Percentiles rank a stretch among this genome's conserved stretches.
These are phyloP conservation scores for Salvia sclarea DNA, from an alignment of 305 asterid species.

Conservation along the genomic window DNA sequence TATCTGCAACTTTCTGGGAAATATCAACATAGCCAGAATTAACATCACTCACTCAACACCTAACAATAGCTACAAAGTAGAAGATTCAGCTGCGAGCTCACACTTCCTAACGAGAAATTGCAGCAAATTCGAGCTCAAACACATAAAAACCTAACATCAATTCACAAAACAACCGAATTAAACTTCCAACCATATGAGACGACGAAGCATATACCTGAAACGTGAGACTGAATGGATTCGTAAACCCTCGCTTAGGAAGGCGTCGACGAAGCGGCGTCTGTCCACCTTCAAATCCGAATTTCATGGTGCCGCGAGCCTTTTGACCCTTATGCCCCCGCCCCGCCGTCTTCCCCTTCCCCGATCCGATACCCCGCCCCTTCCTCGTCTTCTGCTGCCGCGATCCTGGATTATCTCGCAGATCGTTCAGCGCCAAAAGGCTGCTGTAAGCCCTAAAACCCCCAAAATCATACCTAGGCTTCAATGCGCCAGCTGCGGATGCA, in stretches of 20 bases:
- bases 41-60: background rate
- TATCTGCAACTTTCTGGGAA: too few relatives aligned
- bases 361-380: conserved; percentile 94
- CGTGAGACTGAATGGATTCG: conserved; percentile 75
- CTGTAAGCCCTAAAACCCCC: conserved; percentile 53
- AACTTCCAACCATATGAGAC: background rate
- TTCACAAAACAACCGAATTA: background rate
- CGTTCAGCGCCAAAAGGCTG: conserved; percentile 75
- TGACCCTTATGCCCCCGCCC: conserved; percentile 98
- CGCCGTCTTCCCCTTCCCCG: conserved; percentile 95
- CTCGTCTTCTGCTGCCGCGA: conserved; percentile 55
- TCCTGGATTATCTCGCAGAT: conserved; percentile 79
- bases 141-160: background rate
- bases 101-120: background rate
- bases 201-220: conserved; percentile 65
- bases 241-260: conserved; percentile 86
- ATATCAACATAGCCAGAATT: too few relatives aligned
- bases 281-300: conserved; percentile 97
- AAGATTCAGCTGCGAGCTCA: background rate
- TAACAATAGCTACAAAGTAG: background rate
- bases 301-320: conserved; percentile 81
- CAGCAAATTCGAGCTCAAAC: background rate
- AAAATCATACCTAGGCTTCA: conserved; percentile 9
- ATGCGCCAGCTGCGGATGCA: conserved; percentile 19
- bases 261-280: conserved; percentile 94